Percentiles rank a stretch among this genome's conserved stretches.
phyloP scores from a whole-genome alignment of 2,329 filamentous ascomycete species.

The Diaporthe sp. region DNA sequence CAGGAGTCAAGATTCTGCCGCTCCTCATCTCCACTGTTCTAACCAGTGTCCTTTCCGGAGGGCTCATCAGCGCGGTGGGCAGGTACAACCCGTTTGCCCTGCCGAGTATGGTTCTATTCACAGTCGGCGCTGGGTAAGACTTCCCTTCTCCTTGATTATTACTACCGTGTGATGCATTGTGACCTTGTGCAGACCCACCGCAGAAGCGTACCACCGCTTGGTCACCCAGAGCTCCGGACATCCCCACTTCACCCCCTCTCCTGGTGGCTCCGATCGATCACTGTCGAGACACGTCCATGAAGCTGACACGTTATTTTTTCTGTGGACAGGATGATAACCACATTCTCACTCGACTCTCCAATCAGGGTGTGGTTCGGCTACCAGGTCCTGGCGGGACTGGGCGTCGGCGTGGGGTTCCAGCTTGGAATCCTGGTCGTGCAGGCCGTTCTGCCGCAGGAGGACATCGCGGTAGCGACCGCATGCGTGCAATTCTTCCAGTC shows the following conservation, averaged over 20 bases:
- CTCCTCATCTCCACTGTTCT: constrained; percentile 66
- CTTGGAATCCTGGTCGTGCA: constrained; percentile 62
- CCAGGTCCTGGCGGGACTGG: constrained; percentile 65
- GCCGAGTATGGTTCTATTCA: constrained; percentile 55
- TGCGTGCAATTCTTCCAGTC: constrained; percentile 72
- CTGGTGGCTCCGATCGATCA: background rate
- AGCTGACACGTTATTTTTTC: background rate
- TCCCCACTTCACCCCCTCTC: background rate
- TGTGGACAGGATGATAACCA: constrained; percentile 63
- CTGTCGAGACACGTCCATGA: background rate
- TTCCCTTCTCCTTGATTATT: background rate
- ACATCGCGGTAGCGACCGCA: constrained; percentile 64
- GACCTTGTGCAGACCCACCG: background rate
- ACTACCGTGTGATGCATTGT: background rate
- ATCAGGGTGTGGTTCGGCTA: constrained; percentile 68
- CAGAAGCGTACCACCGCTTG: background rate
- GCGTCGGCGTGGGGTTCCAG: constrained; percentile 64
- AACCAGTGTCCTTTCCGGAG: constrained; percentile 60
- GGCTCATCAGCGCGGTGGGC: constrained; percentile 58
- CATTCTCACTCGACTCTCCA: constrained; percentile 60
- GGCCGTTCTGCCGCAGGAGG: constrained; percentile 60
- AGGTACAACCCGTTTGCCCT: constrained; percentile 60
- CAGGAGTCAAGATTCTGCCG: constrained; percentile 69
- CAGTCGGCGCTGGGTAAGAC: constrained; percentile 33
- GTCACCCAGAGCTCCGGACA: background rate